A percentile compares a stretch with the other conserved stretches of the same genome.
Evolutionary conservation across 2,329 filamentous ascomycete genomes (phyloP).

Genomic region (Calonectria henricotiae): DNA sequence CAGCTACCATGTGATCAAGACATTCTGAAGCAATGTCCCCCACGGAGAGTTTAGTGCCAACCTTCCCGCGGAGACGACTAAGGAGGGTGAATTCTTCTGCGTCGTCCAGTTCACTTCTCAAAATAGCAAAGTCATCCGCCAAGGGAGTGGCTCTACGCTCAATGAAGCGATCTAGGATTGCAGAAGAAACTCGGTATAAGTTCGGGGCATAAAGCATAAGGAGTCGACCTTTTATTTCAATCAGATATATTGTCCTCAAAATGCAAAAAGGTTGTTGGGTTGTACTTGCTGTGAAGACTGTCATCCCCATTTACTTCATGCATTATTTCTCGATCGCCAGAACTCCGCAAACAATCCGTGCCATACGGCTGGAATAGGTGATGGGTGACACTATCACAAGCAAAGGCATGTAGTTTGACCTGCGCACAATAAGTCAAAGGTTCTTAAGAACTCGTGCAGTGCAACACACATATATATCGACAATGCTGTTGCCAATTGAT

Average conservation of each 20-base stretch:
- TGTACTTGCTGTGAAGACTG: constrained; percentile 73
- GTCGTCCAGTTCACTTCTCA: constrained; percentile 63
- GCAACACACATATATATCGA: constrained; percentile 72
- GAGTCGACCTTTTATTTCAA: constrained; percentile 66
- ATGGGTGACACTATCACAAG: constrained; percentile 78
- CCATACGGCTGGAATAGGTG: constrained; percentile 78
- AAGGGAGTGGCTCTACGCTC: constrained; percentile 71
- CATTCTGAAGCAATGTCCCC: constrained; percentile 77
- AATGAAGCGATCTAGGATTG: constrained; percentile 64
- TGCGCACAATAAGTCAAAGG: background rate
- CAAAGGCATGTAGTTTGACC: constrained; percentile 72
- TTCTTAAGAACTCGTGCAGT: too few species aligned
- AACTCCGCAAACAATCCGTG: constrained; percentile 70
- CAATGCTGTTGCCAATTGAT: constrained; percentile 61
- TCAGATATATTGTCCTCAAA: background rate
- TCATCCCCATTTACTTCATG: constrained; percentile 77
- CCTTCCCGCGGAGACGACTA: constrained; percentile 69
- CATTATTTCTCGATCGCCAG: constrained; percentile 75
- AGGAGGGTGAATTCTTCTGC: constrained; percentile 71
- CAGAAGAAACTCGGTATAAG: constrained; percentile 65
- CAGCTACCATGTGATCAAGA: constrained; percentile 79
- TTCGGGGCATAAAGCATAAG: constrained; percentile 70
- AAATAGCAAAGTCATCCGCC: constrained; percentile 72
- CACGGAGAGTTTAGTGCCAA: constrained; percentile 60
- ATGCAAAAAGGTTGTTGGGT: constrained; percentile 4